Conservation (phyloP, 2,329 filamentous ascomycete genomes). For the Apiospora hydei region DNA sequence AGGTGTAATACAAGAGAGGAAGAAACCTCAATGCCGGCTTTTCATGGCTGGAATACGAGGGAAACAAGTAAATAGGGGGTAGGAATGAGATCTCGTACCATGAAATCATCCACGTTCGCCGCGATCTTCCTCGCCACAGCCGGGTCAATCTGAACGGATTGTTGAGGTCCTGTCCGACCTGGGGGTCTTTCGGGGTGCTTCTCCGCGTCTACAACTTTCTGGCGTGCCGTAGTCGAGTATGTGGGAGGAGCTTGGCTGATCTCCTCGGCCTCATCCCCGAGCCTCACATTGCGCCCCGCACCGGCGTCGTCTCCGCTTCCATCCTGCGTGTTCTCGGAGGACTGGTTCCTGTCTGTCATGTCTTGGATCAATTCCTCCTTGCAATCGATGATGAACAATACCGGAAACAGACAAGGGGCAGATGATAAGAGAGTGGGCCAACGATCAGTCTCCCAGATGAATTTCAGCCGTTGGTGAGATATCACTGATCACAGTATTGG, state of each 20-base stretch:
- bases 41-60: too few species aligned
- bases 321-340: neutral
- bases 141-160: neutral
- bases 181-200: neutral
- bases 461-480: neutral
- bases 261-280: neutral
- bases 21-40: too few species aligned
- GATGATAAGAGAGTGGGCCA: neutral
- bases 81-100: neutral
- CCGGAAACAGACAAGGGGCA: neutral
- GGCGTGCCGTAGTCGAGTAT: too few species aligned
- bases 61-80: too few species aligned
- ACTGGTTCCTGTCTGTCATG: neutral
- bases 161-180: neutral
- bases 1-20: too few species aligned
- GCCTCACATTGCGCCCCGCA: neutral
- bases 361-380: neutral
- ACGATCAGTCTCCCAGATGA: neutral
- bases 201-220: neutral
- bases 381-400: neutral
- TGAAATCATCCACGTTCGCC: slow-evolving; percentile 22
- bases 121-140: slow-evolving; percentile 17
- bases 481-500: too few species aligned
- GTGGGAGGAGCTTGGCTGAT: neutral
- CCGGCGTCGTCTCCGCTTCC: neutral